phyloP scores from a whole-genome alignment of 371 early-diverging fungal species.

The Amoeboaphelidium occidentale region DNA sequence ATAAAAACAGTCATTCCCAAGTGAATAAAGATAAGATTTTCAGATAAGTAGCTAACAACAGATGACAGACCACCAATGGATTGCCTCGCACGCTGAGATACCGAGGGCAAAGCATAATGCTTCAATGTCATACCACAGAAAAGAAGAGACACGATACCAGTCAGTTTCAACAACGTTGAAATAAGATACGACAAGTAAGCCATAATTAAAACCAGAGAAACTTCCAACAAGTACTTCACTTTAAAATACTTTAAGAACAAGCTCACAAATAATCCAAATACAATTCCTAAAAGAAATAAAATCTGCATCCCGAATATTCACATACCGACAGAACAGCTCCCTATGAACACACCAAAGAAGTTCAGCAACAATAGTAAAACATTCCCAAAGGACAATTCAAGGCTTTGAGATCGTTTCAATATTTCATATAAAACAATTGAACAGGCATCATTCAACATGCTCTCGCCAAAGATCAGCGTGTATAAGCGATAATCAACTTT shows the following conservation, averaged over 20 bases:
- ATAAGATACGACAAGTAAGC: conserved; percentile 76
- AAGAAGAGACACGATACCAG: conserved; percentile 74
- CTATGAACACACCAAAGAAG: not conserved
- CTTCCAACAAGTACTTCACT: conserved; percentile 47
- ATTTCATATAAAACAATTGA: conserved; percentile 69
- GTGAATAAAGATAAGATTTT: conserved; percentile 86
- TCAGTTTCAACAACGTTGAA: conserved; percentile 57
- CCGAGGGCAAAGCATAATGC: conserved; percentile 74
- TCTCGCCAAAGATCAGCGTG: conserved; percentile 83
- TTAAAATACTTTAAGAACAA: conserved; percentile 18
- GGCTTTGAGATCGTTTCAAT: not conserved
- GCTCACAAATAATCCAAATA: conserved; percentile 49
- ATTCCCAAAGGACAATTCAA: not conserved
- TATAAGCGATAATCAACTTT: conserved; percentile 75
- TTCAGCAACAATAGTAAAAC: not conserved
- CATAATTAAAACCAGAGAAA: conserved; percentile 51
- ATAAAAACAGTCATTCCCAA: conserved; percentile 71
- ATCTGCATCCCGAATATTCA: no score
- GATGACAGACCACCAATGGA: conserved; percentile 68
- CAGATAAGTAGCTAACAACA: conserved; percentile 63
- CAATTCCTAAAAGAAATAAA: conserved; percentile 41
- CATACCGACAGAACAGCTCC: no score
- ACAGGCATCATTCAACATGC: conserved; percentile 76
- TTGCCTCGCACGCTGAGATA: conserved; percentile 39
- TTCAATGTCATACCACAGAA: conserved; percentile 75